Evolutionary conservation across 805 yeast species (phyloP), one percentile per base, ranked within the genome.

Genomic region (Wickerhamomyces strasburgensis): DNA sequence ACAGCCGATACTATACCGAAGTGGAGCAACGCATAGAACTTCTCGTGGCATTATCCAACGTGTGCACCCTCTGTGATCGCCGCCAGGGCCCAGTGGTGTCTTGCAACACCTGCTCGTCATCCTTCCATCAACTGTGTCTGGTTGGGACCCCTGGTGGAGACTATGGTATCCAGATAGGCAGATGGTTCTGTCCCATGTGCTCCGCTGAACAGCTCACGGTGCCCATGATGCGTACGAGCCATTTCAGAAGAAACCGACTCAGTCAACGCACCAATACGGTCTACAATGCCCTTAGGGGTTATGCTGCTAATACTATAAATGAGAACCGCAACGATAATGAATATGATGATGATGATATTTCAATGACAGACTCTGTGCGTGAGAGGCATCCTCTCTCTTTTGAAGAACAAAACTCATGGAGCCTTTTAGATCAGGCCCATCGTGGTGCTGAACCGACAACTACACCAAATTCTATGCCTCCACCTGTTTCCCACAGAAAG

Each of bases 101-200:
- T n/a, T 55, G 60, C 40, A 43, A 51, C n/a, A 42, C 46, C 5
- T 70, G 75, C 38, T 62, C 64, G 3, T 57, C 67, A 4, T 47
- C 54, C 3, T 70, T 68, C 48, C 77, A 72, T 44, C 51, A 47
- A 15, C 31, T 41, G 6, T 72, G 77, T 41, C 52, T 72, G 14
- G n/a, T n/a, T n/a, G n/a, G n/a, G n/a, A n/a, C n/a, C n/a, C n/a
- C n/a, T n/a, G n/a, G n/a, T n/a, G n/a, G n/a, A n/a, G n/a, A n/a
- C n/a, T n/a, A n/a, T n/a, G n/a, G n/a, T n/a, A n/a, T n/a, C n/a
- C n/a, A n/a, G n/a, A n/a, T n/a, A n/a, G n/a, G 38, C 5, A 54
- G 42, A 13, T 72, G 77, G 78, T 55, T 54, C 39, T 73, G 79
- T 48, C 78, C 78, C n/a, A 61, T 70, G 42, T 73, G 79, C 47